phyloP scores from a whole-genome alignment of 2,329 filamentous ascomycete species.

The Elsinoe arachidis region DNA sequence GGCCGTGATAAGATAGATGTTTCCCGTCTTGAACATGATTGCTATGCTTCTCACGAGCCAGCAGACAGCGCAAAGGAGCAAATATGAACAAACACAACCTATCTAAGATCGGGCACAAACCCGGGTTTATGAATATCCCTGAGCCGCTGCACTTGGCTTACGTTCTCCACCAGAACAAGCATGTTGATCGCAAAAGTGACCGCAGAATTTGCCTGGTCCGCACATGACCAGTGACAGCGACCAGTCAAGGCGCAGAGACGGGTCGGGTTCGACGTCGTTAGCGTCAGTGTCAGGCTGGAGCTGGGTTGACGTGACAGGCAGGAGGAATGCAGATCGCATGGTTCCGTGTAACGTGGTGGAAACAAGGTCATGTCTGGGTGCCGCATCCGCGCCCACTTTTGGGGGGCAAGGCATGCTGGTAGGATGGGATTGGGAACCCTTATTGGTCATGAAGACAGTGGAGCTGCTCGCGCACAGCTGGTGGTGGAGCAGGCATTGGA shows the following conservation, averaged over 20 bases:
- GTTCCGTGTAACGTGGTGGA: not conserved
- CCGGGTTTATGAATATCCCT: constrained; percentile 4
- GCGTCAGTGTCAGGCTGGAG: constrained; percentile 7
- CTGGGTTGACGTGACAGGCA: not conserved
- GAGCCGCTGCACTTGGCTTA: not conserved
- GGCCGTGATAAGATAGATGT: constrained; percentile 50
- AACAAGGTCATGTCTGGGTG: not conserved
- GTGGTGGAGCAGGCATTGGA: not conserved
- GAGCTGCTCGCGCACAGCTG: not conserved
- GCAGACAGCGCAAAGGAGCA: not conserved
- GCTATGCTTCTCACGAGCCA: not conserved
- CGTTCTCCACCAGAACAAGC: not conserved
- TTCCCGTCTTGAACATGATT: constrained; percentile 37
- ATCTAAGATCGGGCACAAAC: not conserved
- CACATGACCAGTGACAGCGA: not conserved
- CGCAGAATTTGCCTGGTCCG: not conserved
- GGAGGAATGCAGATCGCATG: not conserved
- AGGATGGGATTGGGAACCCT: not conserved
- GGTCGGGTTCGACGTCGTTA: not conserved
- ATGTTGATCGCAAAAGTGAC: not conserved
- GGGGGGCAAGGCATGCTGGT: no score
- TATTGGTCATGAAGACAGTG: not conserved
- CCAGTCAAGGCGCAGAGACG: not conserved
- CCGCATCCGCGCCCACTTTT: not conserved
- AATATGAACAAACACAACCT: not conserved